Evolutionary conservation across 345 rosid species (phyloP), one percentile per base, ranked within the genome.

Genomic region (Sonneratia alba): DNA sequence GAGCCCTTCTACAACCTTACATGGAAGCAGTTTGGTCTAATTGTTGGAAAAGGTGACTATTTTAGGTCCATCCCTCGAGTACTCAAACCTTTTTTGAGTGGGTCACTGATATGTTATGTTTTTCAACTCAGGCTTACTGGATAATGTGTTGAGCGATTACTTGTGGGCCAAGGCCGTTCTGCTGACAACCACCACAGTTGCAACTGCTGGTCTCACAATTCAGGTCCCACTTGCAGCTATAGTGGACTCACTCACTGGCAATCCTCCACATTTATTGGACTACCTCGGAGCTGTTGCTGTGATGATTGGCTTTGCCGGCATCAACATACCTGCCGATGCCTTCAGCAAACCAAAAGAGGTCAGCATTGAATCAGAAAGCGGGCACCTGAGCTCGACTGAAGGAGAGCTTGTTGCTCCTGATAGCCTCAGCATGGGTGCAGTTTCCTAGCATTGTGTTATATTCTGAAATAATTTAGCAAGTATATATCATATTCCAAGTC

Each of bases 141-240:
- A 92, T 74, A 95, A 91, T 56, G 99, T 95, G 73, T 81, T 95
- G 75, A 95, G 97, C 62, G 97, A 95, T 79, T 91, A 91, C 75
- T 77, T 91, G 65, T 91, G 99, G 97, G 97, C 96, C 3, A 94
- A 94, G 81, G 98, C 98, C 6, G 93, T 94, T 36, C 84, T 94
- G 55, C 77, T 91, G 67, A 95, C 99, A 38, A 89, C 97, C 56
- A 87, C 99, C 6, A 95, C 97, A 0, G 96, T 95, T 21, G 99
- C 97, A 62, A 86, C 97, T 3, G 97, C 97, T 32, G 97, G 97
- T 70, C 96, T 92, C 38, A 87, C 97, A 13, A 89, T 95, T 71
- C 98, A 94, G 85, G 98, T 94, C 48, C 99, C 97, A 7, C 69
- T 95, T 80, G 97, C 99, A 66, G 99, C 97, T 27, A 66, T 95